phyloP scores from a whole-genome alignment of 345 rosid genomes.

The Ricinus communis region DNA sequence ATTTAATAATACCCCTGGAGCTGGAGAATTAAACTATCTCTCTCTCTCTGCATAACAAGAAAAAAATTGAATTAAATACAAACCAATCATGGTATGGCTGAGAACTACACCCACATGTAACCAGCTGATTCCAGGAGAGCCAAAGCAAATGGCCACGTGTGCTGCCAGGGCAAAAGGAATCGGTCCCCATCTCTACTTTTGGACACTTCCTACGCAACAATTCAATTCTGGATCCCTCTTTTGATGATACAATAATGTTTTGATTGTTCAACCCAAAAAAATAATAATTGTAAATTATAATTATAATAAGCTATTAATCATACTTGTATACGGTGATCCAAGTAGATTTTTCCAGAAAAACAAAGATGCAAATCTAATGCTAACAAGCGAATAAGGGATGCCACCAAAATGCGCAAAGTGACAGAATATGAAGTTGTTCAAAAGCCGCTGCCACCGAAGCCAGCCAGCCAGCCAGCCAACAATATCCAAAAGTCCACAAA shows the following conservation, averaged over 20 bases:
- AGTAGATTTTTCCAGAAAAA: slow-evolving; percentile 13
- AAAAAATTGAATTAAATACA: background rate
- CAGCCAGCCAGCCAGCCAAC: too few relatives aligned
- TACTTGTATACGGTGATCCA: too few relatives aligned
- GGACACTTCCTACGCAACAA: slow-evolving; percentile 37
- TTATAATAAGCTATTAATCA: background rate
- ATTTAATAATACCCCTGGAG: too few relatives aligned
- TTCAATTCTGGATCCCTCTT: slow-evolving; percentile 25
- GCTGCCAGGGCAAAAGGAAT: slow-evolving; percentile 36
- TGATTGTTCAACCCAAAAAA: slow-evolving; percentile 1
- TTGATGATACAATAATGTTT: slow-evolving; percentile 14
- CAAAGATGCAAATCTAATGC: background rate
- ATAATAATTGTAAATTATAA: background rate
- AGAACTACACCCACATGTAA: slow-evolving; percentile 8
- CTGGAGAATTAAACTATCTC: background rate
- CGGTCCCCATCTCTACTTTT: slow-evolving; percentile 30
- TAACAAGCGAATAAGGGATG: background rate
- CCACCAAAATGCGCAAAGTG: slow-evolving; percentile 25
- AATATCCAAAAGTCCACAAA: background rate
- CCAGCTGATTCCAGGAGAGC: slow-evolving; percentile 22
- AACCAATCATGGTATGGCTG: background rate
- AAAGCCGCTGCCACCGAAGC: slow-evolving; percentile 37
- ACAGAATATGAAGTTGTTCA: slow-evolving; percentile 28
- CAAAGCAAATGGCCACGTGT: slow-evolving; percentile 41
- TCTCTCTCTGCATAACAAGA: too few relatives aligned